Conservation (phyloP, 306 rosid genomes). For the Amphicarpaea edgeworthii region DNA sequence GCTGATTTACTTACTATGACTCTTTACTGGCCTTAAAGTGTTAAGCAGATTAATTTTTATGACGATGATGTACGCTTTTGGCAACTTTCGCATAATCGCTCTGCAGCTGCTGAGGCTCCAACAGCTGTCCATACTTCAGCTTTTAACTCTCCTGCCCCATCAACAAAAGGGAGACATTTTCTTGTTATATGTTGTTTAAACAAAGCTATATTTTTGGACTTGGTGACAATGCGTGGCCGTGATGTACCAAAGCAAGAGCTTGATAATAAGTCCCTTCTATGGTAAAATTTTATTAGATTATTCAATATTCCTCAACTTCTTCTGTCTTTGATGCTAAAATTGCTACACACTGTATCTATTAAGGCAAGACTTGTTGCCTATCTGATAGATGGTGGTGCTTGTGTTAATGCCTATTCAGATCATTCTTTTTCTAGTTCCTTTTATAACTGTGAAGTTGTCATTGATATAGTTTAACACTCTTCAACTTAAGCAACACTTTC, state of each 20-base stretch:
- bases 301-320: conserved; percentile 7
- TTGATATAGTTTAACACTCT: conserved; percentile 30
- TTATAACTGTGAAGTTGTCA: background rate
- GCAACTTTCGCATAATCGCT: conserved; percentile 92
- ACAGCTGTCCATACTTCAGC: conserved; percentile 81
- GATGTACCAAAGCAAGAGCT: conserved; percentile 98
- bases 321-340: conserved; percentile 16
- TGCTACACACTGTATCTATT: conserved; percentile 12
- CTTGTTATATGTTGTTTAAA: conserved; percentile 96
- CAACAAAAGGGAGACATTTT: conserved; percentile 98
- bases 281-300: conserved; percentile 61
- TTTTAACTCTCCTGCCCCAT: conserved; percentile 82
- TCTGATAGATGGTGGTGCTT: conserved; percentile 29
- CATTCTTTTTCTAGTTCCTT: conserved; percentile 35
- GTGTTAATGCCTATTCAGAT: conserved; percentile 7
- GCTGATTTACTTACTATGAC: conserved; percentile 46
- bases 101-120: conserved; percentile 97
- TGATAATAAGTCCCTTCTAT: conserved; percentile 91
- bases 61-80: conserved; percentile 97
- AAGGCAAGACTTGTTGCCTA: conserved; percentile 19
- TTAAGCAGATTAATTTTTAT: conserved; percentile 91
- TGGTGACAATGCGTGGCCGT: conserved; percentile 98
- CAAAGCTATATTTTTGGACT: conserved; percentile 96
- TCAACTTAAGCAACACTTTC: conserved; percentile 12
- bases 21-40: conserved; percentile 61